These are phyloP conservation scores for Sporothrix phasma DNA, from an alignment of 2,329 filamentous ascomycete species.

Conservation along the genomic window DNA sequence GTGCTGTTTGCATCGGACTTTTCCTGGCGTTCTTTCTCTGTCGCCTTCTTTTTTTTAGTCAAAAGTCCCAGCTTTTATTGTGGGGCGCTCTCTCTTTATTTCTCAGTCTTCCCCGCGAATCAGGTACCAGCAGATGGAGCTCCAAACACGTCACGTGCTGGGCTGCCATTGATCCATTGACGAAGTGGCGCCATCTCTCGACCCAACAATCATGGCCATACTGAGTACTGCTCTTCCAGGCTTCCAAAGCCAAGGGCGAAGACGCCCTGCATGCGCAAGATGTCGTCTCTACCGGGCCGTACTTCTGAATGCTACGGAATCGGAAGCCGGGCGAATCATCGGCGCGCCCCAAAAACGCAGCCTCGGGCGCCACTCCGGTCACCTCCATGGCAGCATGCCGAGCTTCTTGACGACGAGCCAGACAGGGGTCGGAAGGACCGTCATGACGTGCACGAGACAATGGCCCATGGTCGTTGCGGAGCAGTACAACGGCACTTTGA, in stretches of 20 bases:
- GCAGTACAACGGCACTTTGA: not conserved
- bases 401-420: not conserved
- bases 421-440: not conserved
- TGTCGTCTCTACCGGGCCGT: no score
- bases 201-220: no score
- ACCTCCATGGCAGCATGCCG: not conserved
- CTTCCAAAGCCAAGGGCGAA: no score
- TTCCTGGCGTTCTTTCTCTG: not conserved
- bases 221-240: no score
- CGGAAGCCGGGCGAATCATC: no score
- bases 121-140: not conserved
- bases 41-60: not conserved
- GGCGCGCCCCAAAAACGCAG: no score
- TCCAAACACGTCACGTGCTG: not conserved
- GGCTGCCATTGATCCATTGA: not conserved
- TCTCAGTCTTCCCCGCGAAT: conserved; percentile 4
- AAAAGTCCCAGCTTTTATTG: not conserved
- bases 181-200: no score
- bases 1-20: conserved; percentile 7
- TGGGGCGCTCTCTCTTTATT: not conserved
- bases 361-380: no score
- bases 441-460: not conserved
- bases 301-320: no score
- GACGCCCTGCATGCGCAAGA: no score
- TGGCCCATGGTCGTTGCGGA: not conserved